Evolutionary conservation across 2,329 filamentous ascomycete genomes (phyloP).

Genomic region (Penicillium sp.): DNA sequence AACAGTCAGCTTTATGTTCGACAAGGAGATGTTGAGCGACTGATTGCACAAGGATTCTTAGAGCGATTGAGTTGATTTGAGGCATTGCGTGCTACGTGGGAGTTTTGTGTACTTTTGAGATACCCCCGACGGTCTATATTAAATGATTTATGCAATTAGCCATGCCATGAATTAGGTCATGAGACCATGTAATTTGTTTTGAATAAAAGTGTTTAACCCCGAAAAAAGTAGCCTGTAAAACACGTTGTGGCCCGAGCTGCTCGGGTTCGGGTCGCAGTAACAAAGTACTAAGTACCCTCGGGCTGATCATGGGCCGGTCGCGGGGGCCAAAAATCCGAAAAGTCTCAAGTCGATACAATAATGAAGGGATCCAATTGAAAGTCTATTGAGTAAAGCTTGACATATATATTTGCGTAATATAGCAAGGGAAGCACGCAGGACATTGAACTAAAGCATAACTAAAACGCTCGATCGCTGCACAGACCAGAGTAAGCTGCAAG

Average conservation of each 20-base stretch:
- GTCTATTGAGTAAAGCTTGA: not conserved
- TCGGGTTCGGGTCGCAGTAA: not conserved
- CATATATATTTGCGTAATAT: not conserved
- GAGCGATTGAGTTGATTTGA: slow-evolving; percentile 75
- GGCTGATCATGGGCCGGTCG: not conserved
- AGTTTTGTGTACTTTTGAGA: slow-evolving; percentile 18
- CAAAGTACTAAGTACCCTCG: not conserved
- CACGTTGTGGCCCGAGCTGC: not conserved
- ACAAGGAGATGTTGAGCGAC: slow-evolving; percentile 89
- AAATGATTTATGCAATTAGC: not conserved
- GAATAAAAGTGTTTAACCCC: not conserved
- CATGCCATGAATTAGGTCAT: too few relatives aligned
- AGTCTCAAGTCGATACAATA: not conserved
- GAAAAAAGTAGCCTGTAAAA: not conserved
- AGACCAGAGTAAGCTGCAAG: slow-evolving; percentile 1
- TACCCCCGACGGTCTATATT: slow-evolving; percentile 6
- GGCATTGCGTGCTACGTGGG: not conserved
- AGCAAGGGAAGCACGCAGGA: not conserved
- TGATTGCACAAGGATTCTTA: slow-evolving; percentile 93
- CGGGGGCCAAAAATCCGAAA: not conserved
- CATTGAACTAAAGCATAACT: not conserved
- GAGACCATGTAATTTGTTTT: not conserved
- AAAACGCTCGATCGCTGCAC: not conserved
- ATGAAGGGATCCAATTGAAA: not conserved
- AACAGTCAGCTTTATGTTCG: slow-evolving; percentile 98